Evolutionary conservation across 1,284 basidiomycete species (phyloP).

Genomic region (Schizopora paradoxa): DNA sequence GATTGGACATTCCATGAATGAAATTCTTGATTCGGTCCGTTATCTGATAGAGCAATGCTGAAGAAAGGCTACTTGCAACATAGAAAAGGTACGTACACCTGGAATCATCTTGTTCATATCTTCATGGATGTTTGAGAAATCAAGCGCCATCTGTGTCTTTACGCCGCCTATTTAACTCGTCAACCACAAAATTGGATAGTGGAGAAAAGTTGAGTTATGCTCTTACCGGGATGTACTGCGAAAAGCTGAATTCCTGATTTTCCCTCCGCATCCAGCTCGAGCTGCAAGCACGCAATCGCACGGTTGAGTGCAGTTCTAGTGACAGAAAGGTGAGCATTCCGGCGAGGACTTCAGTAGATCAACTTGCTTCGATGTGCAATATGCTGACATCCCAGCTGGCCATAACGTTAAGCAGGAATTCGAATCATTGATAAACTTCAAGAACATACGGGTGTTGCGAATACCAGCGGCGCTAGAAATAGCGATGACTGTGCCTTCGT

Average conservation of each 20-base stretch:
- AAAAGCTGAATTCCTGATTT: conserved; percentile 3
- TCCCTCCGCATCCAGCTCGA: conserved; percentile 3
- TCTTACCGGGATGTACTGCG: conserved; percentile 6
- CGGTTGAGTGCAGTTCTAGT: conserved; percentile 5
- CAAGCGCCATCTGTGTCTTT: neutral
- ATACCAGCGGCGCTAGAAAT: conserved; percentile 1
- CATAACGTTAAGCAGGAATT: neutral
- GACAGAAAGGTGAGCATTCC: neutral
- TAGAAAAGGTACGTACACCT: neutral
- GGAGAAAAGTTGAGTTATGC: neutral
- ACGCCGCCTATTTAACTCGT: conserved; percentile 8
- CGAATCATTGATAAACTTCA: neutral
- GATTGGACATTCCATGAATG: too few species aligned
- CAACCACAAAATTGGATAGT: too few species aligned
- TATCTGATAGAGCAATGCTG: neutral
- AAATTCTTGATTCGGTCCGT: neutral
- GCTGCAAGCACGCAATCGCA: conserved; percentile 5
- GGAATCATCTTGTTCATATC: conserved; percentile 5
- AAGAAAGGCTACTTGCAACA: neutral
- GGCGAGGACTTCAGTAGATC: neutral
- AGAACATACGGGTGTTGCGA: neutral
- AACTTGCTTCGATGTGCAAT: conserved; percentile 5
- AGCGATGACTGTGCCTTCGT: conserved; percentile 1
- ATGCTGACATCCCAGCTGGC: conserved; percentile 3
- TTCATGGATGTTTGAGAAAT: neutral